Percentiles rank a stretch among this genome's conserved stretches.
These are phyloP conservation scores for Aspergillus ruber DNA, from an alignment of 2,329 filamentous ascomycete genomes.

Conservation along the genomic window DNA sequence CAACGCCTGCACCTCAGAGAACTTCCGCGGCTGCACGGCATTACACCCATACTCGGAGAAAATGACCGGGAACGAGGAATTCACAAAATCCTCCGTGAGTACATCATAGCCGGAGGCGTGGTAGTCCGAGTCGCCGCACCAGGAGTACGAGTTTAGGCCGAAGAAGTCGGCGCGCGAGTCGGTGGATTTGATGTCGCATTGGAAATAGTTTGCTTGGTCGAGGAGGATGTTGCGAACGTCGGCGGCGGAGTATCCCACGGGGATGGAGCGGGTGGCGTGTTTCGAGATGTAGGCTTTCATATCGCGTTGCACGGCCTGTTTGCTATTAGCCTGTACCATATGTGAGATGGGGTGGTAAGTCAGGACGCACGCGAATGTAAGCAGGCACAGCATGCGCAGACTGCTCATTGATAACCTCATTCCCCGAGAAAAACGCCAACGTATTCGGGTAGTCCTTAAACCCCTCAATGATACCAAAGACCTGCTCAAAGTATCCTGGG, in stretches of 20 bases:
- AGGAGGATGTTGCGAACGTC: slow-evolving; percentile 56
- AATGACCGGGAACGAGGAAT: slow-evolving; percentile 56
- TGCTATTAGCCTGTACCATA: not conserved
- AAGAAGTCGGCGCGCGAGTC: slow-evolving; percentile 57
- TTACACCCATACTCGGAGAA: slow-evolving; percentile 65
- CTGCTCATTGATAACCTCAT: slow-evolving; percentile 62
- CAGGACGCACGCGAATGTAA: slow-evolving; percentile 47
- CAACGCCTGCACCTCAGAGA: slow-evolving; percentile 55
- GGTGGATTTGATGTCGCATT: slow-evolving; percentile 47
- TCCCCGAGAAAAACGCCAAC: slow-evolving; percentile 61
- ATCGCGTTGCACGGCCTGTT: slow-evolving; percentile 56
- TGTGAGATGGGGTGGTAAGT: not conserved
- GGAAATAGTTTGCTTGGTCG: slow-evolving; percentile 57
- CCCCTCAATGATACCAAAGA: slow-evolving; percentile 58
- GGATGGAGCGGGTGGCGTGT: slow-evolving; percentile 52
- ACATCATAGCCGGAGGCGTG: slow-evolving; percentile 49
- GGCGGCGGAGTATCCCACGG: slow-evolving; percentile 63
- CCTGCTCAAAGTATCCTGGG: slow-evolving; percentile 49
- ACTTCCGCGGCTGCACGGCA: slow-evolving; percentile 49
- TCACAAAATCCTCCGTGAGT: slow-evolving; percentile 53
- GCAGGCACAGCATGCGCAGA: slow-evolving; percentile 48
- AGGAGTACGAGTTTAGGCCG: slow-evolving; percentile 63
- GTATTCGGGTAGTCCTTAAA: slow-evolving; percentile 63
- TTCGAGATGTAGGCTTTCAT: slow-evolving; percentile 62
- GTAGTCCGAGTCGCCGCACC: slow-evolving; percentile 57